These are phyloP conservation scores for Prunus padus DNA, from an alignment of 306 rosid species.

Conservation along the genomic window DNA sequence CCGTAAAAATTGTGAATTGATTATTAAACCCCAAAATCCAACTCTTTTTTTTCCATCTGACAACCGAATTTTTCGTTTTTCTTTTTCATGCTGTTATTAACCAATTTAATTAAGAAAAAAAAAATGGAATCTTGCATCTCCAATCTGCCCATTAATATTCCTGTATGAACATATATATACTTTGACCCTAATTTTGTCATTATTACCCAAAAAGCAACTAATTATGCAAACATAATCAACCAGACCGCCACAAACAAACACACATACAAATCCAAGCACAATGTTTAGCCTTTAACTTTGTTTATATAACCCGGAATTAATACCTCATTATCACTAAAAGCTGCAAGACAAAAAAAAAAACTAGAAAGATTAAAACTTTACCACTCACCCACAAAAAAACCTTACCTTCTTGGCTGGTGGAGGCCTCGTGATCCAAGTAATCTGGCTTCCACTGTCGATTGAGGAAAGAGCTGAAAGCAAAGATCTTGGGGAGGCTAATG, in stretches of 20 bases:
- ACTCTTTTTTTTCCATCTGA: not conserved
- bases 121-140: not conserved
- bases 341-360: not conserved
- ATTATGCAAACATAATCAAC: not conserved
- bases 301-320: slow-evolving; percentile 1
- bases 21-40: not conserved
- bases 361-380: not conserved
- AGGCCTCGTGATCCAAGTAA: slow-evolving; percentile 46
- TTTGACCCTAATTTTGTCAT: slow-evolving; percentile 17
- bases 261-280: not conserved
- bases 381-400: not conserved
- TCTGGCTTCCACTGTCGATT: slow-evolving; percentile 60
- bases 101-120: not conserved
- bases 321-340: not conserved
- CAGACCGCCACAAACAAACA: not conserved
- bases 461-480: slow-evolving; percentile 77
- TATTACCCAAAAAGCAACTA: slow-evolving; percentile 12
- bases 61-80: not conserved
- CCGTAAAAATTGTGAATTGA: not conserved
- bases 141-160: slow-evolving; percentile 4
- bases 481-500: slow-evolving; percentile 74
- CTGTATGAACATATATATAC: not conserved
- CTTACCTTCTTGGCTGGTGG: slow-evolving; percentile 90
- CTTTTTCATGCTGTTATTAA: not conserved
- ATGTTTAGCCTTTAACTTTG: not conserved